A percentile compares a stretch with the other conserved stretches of the same genome.
Evolutionary conservation across 306 rosid genomes (phyloP).

Genomic region (Quercus ilex): DNA sequence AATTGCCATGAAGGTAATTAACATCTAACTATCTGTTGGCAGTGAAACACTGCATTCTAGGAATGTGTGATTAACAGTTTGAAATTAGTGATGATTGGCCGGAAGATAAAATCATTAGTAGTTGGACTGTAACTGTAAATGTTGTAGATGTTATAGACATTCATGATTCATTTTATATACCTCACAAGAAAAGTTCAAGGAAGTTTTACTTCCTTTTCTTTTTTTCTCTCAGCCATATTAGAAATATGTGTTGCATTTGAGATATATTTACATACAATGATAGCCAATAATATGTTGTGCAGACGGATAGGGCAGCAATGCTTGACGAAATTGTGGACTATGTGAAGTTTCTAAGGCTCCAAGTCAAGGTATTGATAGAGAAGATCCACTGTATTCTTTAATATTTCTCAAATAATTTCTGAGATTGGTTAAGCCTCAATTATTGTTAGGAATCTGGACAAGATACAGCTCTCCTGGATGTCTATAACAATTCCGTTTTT

Average conservation of each 20-base stretch:
- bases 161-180: neutral
- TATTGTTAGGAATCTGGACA: neutral
- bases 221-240: neutral
- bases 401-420: neutral
- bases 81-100: neutral
- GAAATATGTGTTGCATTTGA: neutral
- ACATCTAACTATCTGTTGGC: neutral
- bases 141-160: neutral
- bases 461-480: neutral
- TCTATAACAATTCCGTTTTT: neutral
- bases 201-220: neutral
- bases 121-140: neutral
- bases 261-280: neutral
- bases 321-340: conserved; percentile 97
- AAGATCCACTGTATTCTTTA: neutral
- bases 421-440: neutral
- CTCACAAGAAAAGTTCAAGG: neutral
- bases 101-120: neutral
- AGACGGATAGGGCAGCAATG: conserved; percentile 97
- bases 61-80: neutral
- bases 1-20: neutral
- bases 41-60: neutral
- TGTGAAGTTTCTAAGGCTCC: conserved; percentile 97
- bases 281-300: conserved; percentile 22
- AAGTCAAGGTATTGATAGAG: conserved; percentile 70